Conservation (phyloP, 1,284 basidiomycete species). For the Fomes fomentarius region DNA sequence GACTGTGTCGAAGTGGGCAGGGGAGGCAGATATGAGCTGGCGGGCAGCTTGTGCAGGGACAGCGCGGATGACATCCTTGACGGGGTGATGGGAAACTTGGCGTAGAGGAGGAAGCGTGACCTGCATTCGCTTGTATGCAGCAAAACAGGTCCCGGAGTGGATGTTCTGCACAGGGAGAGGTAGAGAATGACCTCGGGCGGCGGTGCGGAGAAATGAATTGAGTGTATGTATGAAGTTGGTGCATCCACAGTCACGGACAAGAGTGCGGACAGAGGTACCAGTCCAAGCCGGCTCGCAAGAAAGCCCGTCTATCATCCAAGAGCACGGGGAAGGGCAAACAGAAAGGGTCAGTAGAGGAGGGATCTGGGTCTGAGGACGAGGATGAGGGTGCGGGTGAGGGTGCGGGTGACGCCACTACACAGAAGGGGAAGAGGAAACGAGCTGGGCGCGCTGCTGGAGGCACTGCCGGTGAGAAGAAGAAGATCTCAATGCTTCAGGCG, state of each 20-base stretch:
- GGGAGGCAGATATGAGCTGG: neutral
- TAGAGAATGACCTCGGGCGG: neutral
- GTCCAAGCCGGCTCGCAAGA: no score
- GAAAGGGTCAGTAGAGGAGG: no score
- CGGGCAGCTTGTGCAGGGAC: neutral
- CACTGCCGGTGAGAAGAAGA: neutral
- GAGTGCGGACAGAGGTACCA: neutral
- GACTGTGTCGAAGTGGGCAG: constrained; percentile 14
- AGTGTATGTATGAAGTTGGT: constrained; percentile 10
- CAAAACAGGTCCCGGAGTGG: neutral
- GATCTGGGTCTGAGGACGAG: no score
- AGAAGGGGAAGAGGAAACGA: neutral
- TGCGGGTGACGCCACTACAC: neutral
- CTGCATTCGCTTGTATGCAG: constrained; percentile 7
- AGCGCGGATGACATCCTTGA: constrained; percentile 13
- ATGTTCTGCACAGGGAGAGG: neutral
- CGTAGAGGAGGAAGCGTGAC: constrained; percentile 2
- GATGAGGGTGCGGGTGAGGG: no score
- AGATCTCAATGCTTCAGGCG: neutral
- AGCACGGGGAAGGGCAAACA: no score
- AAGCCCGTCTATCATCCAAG: no score
- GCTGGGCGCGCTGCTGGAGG: neutral
- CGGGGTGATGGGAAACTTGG: neutral
- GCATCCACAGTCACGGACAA: constrained; percentile 10
- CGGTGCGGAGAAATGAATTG: constrained; percentile 1